Evolutionary conservation across 306 rosid species (phyloP).

Genomic region (Glycine latifolia): DNA sequence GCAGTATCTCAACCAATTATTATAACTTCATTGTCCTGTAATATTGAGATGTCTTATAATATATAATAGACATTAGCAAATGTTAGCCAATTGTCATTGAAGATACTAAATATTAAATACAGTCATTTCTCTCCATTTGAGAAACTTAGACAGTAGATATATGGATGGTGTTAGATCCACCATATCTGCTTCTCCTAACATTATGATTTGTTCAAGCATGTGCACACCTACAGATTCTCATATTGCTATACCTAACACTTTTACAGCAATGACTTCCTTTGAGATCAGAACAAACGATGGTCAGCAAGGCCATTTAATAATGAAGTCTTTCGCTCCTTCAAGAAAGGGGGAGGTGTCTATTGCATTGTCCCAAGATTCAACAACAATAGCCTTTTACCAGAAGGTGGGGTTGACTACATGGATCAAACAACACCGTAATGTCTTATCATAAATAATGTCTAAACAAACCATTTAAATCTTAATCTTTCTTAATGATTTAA

Average conservation of each 20-base stretch:
- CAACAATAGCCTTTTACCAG: not conserved
- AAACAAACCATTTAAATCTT: not conserved
- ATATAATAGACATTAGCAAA: constrained; percentile 14
- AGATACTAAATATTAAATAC: not conserved
- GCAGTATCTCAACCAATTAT: constrained; percentile 7
- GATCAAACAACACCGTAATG: not conserved
- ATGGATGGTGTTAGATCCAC: not conserved
- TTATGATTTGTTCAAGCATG: constrained; percentile 6
- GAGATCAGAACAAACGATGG: not conserved
- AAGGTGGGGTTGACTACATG: not conserved
- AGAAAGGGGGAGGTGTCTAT: not conserved
- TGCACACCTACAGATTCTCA: constrained; percentile 6
- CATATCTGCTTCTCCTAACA: constrained; percentile 11
- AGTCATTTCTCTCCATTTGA: constrained; percentile 11
- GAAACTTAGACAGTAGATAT: not conserved
- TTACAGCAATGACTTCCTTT: not conserved
- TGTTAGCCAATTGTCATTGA: not conserved
- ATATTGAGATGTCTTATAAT: not conserved
- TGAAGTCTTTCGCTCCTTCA: constrained; percentile 1
- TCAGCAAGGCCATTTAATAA: constrained; percentile 2
- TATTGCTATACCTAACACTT: not conserved
- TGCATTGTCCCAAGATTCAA: constrained; percentile 2
- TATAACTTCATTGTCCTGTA: not conserved
- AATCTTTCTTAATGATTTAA: not conserved
- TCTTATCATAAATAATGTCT: not conserved